Conservation (phyloP, 2,329 filamentous ascomycete species). For the Bisporella sp. region DNA sequence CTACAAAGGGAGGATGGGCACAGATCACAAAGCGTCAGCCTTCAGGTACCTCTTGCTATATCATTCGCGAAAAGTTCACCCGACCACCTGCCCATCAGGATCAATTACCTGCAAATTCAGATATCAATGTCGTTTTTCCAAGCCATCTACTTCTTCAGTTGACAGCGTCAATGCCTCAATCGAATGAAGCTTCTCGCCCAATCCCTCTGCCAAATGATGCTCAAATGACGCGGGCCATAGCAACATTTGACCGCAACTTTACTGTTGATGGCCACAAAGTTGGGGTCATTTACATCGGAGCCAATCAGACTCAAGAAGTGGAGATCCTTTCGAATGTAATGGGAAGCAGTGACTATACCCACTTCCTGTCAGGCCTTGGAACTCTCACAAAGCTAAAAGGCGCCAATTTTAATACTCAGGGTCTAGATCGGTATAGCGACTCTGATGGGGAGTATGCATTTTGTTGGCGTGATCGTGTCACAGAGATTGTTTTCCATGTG, state of each 20-base stretch:
- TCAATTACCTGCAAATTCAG: slow-evolving; percentile 40
- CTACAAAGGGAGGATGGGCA: slow-evolving; percentile 58
- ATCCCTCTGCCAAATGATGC: slow-evolving; percentile 66
- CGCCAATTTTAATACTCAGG: slow-evolving; percentile 87
- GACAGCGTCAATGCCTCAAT: slow-evolving; percentile 54
- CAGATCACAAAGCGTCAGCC: slow-evolving; percentile 66
- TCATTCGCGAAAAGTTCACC: slow-evolving; percentile 50
- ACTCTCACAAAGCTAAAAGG: slow-evolving; percentile 74
- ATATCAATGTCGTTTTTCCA: slow-evolving; percentile 58
- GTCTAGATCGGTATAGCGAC: slow-evolving; percentile 71
- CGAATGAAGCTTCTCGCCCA: slow-evolving; percentile 53
- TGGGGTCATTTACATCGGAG: slow-evolving; percentile 86
- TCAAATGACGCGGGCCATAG: slow-evolving; percentile 55
- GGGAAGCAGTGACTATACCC: slow-evolving; percentile 81
- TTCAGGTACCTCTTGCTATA: slow-evolving; percentile 51
- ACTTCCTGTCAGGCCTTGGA: slow-evolving; percentile 77
- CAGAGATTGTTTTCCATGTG: slow-evolving; percentile 92
- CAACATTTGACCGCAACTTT: slow-evolving; percentile 76
- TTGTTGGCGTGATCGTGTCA: slow-evolving; percentile 91
- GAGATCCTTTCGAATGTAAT: slow-evolving; percentile 83
- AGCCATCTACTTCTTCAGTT: slow-evolving; percentile 68
- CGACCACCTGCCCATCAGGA: slow-evolving; percentile 51
- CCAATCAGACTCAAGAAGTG: slow-evolving; percentile 73
- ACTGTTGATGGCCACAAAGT: slow-evolving; percentile 94
- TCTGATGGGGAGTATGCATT: slow-evolving; percentile 82